phyloP scores from a whole-genome alignment of 2,329 filamentous ascomycete species.

The Phyllosticta citrichinensis region DNA sequence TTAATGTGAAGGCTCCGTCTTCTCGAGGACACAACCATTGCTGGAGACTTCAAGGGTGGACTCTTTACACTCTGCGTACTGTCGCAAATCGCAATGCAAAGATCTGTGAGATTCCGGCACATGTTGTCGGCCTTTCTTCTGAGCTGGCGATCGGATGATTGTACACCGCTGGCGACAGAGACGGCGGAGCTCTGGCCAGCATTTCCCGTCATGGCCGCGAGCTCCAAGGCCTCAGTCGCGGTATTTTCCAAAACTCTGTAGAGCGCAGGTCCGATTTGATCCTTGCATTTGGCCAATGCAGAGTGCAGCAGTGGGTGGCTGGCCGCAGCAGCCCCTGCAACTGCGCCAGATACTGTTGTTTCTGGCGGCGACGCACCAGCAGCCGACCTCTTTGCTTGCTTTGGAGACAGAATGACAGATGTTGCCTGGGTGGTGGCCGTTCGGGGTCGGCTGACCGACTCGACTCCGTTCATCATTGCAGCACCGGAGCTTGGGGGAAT shows the following conservation, averaged over 20 bases:
- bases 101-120: constrained; percentile 83
- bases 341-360: constrained; percentile 33
- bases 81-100: constrained; percentile 67
- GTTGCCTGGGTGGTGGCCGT: constrained; percentile 74
- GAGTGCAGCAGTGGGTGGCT: constrained; percentile 67
- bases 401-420: constrained; percentile 65
- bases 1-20: constrained; percentile 6
- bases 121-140: constrained; percentile 86
- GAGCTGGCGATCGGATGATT: constrained; percentile 67
- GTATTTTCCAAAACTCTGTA: constrained; percentile 73
- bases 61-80: constrained; percentile 15
- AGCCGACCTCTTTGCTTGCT: constrained; percentile 50
- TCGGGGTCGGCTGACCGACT: constrained; percentile 67
- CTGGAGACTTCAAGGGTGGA: constrained; percentile 1
- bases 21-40: background rate
- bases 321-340: constrained; percentile 42
- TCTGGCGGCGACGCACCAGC: constrained; percentile 23
- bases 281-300: constrained; percentile 68
- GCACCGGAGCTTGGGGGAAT: constrained; percentile 72
- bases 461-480: constrained; percentile 33
- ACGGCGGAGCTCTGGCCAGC: constrained; percentile 49
- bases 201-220: constrained; percentile 69
- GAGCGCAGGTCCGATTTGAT: constrained; percentile 58
- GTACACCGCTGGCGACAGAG: constrained; percentile 50
- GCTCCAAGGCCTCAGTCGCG: constrained; percentile 66